These are phyloP conservation scores for Xylaria hypoxylon DNA, from an alignment of 2,329 filamentous ascomycete species.

Conservation along the genomic window DNA sequence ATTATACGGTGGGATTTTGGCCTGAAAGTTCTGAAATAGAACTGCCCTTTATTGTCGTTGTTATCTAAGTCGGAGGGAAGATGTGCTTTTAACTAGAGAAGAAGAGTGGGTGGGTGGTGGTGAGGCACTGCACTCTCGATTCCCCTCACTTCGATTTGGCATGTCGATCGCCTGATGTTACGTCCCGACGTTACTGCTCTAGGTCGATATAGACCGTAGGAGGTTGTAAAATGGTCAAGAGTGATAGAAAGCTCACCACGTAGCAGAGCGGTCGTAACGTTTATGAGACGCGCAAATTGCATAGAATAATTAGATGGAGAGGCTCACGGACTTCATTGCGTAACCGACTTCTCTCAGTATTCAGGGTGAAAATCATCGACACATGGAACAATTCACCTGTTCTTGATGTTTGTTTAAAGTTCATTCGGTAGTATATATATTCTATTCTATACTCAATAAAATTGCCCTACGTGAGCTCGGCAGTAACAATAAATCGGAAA, in stretches of 20 bases:
- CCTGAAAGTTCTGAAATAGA: not conserved
- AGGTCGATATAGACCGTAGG: not conserved
- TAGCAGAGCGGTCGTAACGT: not conserved
- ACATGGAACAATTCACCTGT: not conserved
- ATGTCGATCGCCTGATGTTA: not conserved
- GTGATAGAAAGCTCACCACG: not conserved
- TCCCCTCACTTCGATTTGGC: too few relatives aligned
- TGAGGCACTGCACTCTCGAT: not conserved
- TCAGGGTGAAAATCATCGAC: not conserved
- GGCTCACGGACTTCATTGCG: not conserved
- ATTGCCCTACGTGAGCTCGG: not conserved
- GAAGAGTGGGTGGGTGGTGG: not conserved
- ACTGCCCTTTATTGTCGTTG: not conserved
- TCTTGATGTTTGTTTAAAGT: not conserved
- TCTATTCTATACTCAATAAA: slow-evolving; percentile 2
- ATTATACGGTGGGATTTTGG: not conserved
- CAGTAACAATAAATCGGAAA: not conserved
- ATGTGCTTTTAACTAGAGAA: not conserved
- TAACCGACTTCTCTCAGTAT: not conserved
- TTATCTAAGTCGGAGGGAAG: not conserved
- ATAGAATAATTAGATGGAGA: not conserved
- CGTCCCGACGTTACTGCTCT: not conserved
- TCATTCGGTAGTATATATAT: not conserved
- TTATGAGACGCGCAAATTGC: not conserved
- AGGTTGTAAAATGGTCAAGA: not conserved